A percentile compares a stretch with the other conserved stretches of the same genome.
phyloP scores from a whole-genome alignment of 1,139 yeast species.

The Debaryomyces fabryi region DNA sequence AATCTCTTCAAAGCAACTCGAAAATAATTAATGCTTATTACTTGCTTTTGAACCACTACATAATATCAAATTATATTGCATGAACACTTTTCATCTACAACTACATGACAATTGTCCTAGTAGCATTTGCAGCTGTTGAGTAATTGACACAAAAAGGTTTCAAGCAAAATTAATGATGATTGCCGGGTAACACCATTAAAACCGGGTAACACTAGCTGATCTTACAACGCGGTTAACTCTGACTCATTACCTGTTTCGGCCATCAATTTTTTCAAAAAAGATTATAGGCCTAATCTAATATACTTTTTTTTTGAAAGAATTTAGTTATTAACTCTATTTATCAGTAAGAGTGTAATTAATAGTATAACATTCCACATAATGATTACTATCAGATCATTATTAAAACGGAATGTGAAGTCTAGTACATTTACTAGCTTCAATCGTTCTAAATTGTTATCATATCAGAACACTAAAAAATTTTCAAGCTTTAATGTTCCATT shows the following conservation, averaged over 20 bases:
- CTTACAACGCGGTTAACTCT: conserved; percentile 42
- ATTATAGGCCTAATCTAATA: neutral
- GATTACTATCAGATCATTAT: conserved; percentile 9
- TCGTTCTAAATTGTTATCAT: conserved; percentile 5
- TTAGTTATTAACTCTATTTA: neutral
- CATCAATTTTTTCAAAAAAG: conserved; percentile 13
- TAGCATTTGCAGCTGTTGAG: neutral
- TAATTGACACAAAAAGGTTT: neutral
- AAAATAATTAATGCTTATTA: too few species aligned
- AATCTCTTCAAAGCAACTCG: too few species aligned
- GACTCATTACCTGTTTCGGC: conserved; percentile 41
- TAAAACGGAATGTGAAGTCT: conserved; percentile 7
- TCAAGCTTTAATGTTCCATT: conserved; percentile 9
- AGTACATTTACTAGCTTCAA: conserved; percentile 6
- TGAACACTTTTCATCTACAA: neutral
- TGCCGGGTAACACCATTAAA: neutral
- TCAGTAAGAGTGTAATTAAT: neutral
- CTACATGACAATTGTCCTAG: neutral
- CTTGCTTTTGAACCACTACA: too few species aligned
- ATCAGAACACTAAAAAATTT: conserved; percentile 9
- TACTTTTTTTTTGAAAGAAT: neutral
- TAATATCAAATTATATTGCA: too few species aligned
- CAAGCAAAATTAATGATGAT: neutral
- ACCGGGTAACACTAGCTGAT: conserved; percentile 32
- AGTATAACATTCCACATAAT: neutral